phyloP scores from a whole-genome alignment of 2,329 filamentous ascomycete species.

The Nemania sp. region DNA sequence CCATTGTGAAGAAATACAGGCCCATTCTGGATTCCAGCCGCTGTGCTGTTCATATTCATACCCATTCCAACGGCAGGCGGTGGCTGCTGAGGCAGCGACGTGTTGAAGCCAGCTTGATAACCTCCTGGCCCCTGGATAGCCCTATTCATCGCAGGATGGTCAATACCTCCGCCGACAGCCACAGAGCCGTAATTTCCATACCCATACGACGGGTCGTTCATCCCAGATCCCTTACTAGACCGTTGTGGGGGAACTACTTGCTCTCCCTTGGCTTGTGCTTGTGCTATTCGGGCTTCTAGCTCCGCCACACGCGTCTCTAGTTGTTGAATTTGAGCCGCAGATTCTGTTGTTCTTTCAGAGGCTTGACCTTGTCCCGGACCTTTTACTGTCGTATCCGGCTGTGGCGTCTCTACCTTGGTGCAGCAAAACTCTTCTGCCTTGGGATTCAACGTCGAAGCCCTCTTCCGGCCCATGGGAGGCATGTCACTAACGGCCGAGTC shows the following conservation, averaged over 20 bases:
- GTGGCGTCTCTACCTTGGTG: constrained; percentile 1
- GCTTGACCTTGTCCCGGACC: not conserved
- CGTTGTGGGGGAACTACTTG: constrained; percentile 1
- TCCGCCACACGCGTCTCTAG: constrained; percentile 24
- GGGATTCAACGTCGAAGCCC: constrained; percentile 32
- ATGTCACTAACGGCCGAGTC: constrained; percentile 28
- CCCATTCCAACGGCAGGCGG: constrained; percentile 3
- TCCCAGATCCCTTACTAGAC: constrained; percentile 3
- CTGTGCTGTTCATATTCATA: not conserved
- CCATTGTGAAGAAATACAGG: not conserved
- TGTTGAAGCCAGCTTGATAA: constrained; percentile 7
- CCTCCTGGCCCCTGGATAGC: not conserved
- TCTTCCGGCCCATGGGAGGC: constrained; percentile 13
- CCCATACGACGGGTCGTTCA: not conserved
- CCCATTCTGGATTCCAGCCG: not conserved
- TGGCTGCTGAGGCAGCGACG: not conserved
- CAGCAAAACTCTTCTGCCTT: constrained; percentile 32
- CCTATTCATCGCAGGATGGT: constrained; percentile 9
- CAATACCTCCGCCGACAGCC: not conserved
- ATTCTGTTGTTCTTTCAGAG: not conserved
- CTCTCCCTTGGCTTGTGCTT: constrained; percentile 3
- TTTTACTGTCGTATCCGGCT: not conserved
- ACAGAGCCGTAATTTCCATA: not conserved
- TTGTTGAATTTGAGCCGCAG: constrained; percentile 12
- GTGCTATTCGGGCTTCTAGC: constrained; percentile 21